phyloP scores from a whole-genome alignment of 495 filamentous ascomycete genomes.

The Neurospora cerealis region DNA sequence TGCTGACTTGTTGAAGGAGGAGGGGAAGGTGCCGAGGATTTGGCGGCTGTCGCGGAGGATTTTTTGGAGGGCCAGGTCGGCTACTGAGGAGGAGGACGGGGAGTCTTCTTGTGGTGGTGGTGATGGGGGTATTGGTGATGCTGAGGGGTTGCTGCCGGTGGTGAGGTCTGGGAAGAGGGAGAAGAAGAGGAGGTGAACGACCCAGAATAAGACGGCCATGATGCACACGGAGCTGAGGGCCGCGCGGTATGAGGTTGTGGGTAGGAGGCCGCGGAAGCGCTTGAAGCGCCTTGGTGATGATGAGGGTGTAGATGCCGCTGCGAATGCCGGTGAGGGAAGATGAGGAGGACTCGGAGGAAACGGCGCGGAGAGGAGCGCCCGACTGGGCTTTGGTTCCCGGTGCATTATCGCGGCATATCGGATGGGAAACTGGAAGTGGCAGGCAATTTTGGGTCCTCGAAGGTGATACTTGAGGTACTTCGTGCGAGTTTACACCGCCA shows the following conservation, averaged over 20 bases:
- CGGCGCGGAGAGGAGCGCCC: background rate
- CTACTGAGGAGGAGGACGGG: conserved; percentile 12
- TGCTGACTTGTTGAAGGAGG: conserved; percentile 7
- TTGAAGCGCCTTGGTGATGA: background rate
- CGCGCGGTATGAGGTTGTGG: background rate
- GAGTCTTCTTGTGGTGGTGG: background rate
- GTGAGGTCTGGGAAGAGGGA: background rate
- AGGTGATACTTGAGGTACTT: background rate
- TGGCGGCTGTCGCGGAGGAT: conserved; percentile 32
- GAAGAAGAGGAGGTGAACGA: background rate
- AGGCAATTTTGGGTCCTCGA: background rate
- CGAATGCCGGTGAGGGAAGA: background rate
- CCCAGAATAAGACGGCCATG: background rate
- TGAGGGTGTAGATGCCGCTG: background rate
- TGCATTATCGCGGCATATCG: background rate
- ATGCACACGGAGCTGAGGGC: background rate
- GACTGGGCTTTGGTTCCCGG: background rate
- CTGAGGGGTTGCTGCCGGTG: background rate
- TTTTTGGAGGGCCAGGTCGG: conserved; percentile 30
- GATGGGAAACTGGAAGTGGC: background rate
- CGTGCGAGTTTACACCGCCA: background rate
- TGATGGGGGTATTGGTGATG: too few relatives aligned
- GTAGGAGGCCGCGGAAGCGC: background rate
- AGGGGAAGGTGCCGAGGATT: conserved; percentile 30
- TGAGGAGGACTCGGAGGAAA: background rate